Conservation (phyloP, 768 basidiomycete genomes). For the Phaeotremella skinneri region DNA sequence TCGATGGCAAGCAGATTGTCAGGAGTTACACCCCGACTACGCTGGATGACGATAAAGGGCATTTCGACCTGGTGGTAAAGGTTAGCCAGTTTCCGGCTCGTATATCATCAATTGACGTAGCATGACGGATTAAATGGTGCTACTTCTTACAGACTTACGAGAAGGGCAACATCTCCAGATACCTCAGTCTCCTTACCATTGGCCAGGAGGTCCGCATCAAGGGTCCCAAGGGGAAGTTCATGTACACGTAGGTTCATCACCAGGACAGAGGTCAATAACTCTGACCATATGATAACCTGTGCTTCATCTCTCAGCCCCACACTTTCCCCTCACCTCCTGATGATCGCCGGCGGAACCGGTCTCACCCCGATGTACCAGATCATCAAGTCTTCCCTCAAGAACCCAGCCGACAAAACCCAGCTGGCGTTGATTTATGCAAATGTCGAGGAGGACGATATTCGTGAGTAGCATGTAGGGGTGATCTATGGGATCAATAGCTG, state of each 20-base stretch:
- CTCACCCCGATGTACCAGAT: conserved; percentile 99
- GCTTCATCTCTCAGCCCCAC: conserved; percentile 54
- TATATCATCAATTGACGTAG: neutral
- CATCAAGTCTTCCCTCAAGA: conserved; percentile 86
- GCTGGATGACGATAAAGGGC: conserved; percentile 84
- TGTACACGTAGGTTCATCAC: conserved; percentile 57
- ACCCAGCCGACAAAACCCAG: conserved; percentile 77
- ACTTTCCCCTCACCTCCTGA: conserved; percentile 75
- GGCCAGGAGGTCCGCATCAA: conserved; percentile 87
- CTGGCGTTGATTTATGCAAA: conserved; percentile 94
- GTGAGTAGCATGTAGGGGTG: conserved; percentile 27
- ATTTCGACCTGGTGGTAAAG: conserved; percentile 97
- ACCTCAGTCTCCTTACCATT: conserved; percentile 74
- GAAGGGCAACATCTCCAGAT: conserved; percentile 91
- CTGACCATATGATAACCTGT: conserved; percentile 7
- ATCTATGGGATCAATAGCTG: conserved; percentile 1
- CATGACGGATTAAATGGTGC: neutral
- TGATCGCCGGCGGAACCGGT: conserved; percentile 98
- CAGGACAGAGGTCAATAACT: too few relatives aligned
- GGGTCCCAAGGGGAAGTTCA: conserved; percentile 95
- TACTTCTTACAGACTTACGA: conserved; percentile 72
- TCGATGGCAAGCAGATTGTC: conserved; percentile 83
- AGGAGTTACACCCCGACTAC: conserved; percentile 95
- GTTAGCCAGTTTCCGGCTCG: conserved; percentile 52
- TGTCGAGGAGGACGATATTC: conserved; percentile 86